phyloP scores from a whole-genome alignment of 768 basidiomycete genomes.

The Imleria badia region DNA sequence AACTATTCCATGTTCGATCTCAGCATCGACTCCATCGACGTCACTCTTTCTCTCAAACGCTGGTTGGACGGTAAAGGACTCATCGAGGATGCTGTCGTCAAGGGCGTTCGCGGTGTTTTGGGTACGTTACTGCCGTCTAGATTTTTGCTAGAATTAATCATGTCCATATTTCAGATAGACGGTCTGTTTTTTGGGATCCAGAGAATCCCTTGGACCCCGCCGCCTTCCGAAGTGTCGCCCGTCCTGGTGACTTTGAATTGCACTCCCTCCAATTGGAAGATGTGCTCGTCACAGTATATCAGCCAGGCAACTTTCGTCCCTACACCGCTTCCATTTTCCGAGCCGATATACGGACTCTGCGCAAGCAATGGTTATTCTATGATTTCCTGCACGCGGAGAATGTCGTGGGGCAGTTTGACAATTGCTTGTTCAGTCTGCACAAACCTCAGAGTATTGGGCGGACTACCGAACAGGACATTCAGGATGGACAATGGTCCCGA shows the following conservation, averaged over 20 bases:
- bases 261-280: constrained; percentile 90
- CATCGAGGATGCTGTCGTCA: constrained; percentile 85
- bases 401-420: constrained; percentile 96
- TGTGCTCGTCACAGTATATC: constrained; percentile 90
- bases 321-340: constrained; percentile 92
- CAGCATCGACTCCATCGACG: constrained; percentile 92
- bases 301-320: constrained; percentile 90
- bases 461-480: constrained; percentile 81
- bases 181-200: constrained; percentile 83
- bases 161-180: constrained; percentile 60
- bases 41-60: constrained; percentile 83
- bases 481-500: constrained; percentile 80
- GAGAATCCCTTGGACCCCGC: constrained; percentile 80
- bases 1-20: constrained; percentile 93
- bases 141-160: background rate
- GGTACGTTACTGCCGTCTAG: constrained; percentile 47
- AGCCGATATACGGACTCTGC: constrained; percentile 77
- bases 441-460: constrained; percentile 94
- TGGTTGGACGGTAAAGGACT: constrained; percentile 98
- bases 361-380: constrained; percentile 95
- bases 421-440: constrained; percentile 95
- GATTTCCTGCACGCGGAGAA: constrained; percentile 90
- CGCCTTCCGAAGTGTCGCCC: constrained; percentile 69
- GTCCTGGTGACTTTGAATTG: constrained; percentile 88
- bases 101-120: constrained; percentile 90